Evolutionary conservation across 495 filamentous ascomycete genomes (phyloP), one percentile per base, ranked within the genome.

Genomic region (Penicillium odoratum): DNA sequence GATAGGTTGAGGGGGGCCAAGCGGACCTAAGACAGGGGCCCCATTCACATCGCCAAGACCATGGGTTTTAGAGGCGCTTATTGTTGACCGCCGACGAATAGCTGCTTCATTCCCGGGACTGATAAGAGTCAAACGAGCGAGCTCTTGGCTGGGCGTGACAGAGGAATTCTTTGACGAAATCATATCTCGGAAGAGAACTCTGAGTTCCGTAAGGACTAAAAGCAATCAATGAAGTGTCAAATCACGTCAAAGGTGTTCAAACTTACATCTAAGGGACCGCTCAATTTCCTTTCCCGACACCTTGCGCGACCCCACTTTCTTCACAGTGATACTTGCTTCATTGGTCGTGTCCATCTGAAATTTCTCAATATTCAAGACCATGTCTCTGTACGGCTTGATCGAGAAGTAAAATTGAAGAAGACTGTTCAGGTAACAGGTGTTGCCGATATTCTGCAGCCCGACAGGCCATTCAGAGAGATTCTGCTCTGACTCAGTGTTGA

Each of bases 371-470:
- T 88, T 75, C 48, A 95, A 72, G 5, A 96, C 85, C 67, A 98
- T 82, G 15, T 96, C 81, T 30, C 93, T 84, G 38, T 96, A 81
- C 7, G 91, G 86, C 51, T 85, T 87, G 42, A 99, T 82, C 1
- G 92, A 92, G 67, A 94, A 97, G 67, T 95, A 92, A 64, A 95
- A 98, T 64, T 99, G 94, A 11, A 99, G 74, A 31, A 99, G 81
- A 69, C 94, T 98, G 74, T 98, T 98, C 40, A 99, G 82, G 63
- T 99, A 99, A 71, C 94, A 99, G 1, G 94, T 99, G 61, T 97
- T 97, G 43, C 93, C 92, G 59, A 97, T 93, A 60, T 98, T 99
- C 43, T 85, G 83, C 11, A 98, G 79, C 0, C 94, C 94, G 51
- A 93, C 87, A 7, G 93, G 92, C 76, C 86, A 85, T 13, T 84